Evolutionary conservation across 1,284 basidiomycete species (phyloP), one percentile per base, ranked within the genome.

Genomic region (Puccinia polysora): DNA sequence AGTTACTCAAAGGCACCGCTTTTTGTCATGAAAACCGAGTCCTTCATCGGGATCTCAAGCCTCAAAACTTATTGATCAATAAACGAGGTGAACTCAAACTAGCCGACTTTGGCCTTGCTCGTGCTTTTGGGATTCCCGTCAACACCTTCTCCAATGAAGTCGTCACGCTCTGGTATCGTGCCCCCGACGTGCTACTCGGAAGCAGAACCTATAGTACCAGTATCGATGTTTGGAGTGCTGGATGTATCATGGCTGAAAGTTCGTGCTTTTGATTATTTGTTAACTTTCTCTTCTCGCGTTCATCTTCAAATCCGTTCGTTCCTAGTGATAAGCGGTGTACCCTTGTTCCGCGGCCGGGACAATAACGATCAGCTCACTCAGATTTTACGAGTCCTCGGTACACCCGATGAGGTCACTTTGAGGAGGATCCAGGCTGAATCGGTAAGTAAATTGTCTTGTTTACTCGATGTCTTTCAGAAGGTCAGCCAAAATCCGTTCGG

Each of bases 11-110:
- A 81, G 96, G 96, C 60, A 92, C 94, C 30, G 94, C 94, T 36
- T 99, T 96, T 81, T 99, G 96, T 81, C 96, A 99, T 81, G 94
- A 97, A 80, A 97, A 98, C 79, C 88, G 97, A 76, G 93, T 99
- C 38, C 85, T 99, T 14, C 96, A 99, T 81, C 88, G 96, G 36
- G 95, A 98, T 81, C 84, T 98, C 73, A 98, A 97, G 81, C 95
- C 95, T 0, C 95, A 98, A 81, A 98, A 98, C 79, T 83, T 98
- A 69, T 86, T 98, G 74, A 97, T 98, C 82, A 95, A 97, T 81
- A 87, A 91, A 78, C 91, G 94, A 78, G 94, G 95, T 60, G 95
- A 98, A 82, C 84, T 98, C 67, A 98, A 98, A 81, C 81, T 98
- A n/a, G 95, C 81, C 72, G 90, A 77, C 60, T 72, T 72, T 62